Percentiles rank a stretch among this genome's conserved stretches.
Conservation (phyloP, 2,329 filamentous ascomycete genomes). For the Botrytis aclada region DNA sequence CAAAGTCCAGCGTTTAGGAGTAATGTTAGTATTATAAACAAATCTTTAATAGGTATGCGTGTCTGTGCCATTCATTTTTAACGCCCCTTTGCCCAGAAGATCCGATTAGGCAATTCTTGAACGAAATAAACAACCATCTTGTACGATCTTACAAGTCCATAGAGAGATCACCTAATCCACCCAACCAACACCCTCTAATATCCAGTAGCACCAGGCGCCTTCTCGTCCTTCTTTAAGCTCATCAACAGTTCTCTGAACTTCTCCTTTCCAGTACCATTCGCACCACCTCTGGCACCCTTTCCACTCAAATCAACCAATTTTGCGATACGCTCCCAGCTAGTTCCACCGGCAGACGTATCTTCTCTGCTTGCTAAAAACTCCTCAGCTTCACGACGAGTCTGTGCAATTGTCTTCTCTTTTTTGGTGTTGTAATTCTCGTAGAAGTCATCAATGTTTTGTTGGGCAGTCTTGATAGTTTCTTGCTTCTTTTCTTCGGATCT, state of each 20-base stretch:
- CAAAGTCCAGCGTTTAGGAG: background rate
- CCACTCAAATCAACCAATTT: slow-evolving; percentile 97
- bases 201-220: slow-evolving; percentile 66
- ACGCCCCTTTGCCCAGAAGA: slow-evolving; percentile 35
- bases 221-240: slow-evolving; percentile 89
- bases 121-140: slow-evolving; percentile 31
- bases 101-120: slow-evolving; percentile 29
- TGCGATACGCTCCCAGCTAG: slow-evolving; percentile 96
- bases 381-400: slow-evolving; percentile 88
- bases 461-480: slow-evolving; percentile 83
- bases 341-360: slow-evolving; percentile 90
- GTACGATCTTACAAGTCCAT: slow-evolving; percentile 34
- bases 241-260: slow-evolving; percentile 89
- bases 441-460: slow-evolving; percentile 95
- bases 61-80: slow-evolving; percentile 37
- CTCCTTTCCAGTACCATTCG: slow-evolving; percentile 88
- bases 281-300: slow-evolving; percentile 84
- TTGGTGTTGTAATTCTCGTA: slow-evolving; percentile 99
- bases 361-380: slow-evolving; percentile 86
- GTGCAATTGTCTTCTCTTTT: slow-evolving; percentile 87
- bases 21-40: slow-evolving; percentile 15
- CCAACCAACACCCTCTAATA: slow-evolving; percentile 44
- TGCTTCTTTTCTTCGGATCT: slow-evolving; percentile 78
- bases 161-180: slow-evolving; percentile 19
- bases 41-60: slow-evolving; percentile 5